Evolutionary conservation across 2,329 filamentous ascomycete species (phyloP), one percentile per base, ranked within the genome.

Genomic region (Penicillium psychrosexuale): DNA sequence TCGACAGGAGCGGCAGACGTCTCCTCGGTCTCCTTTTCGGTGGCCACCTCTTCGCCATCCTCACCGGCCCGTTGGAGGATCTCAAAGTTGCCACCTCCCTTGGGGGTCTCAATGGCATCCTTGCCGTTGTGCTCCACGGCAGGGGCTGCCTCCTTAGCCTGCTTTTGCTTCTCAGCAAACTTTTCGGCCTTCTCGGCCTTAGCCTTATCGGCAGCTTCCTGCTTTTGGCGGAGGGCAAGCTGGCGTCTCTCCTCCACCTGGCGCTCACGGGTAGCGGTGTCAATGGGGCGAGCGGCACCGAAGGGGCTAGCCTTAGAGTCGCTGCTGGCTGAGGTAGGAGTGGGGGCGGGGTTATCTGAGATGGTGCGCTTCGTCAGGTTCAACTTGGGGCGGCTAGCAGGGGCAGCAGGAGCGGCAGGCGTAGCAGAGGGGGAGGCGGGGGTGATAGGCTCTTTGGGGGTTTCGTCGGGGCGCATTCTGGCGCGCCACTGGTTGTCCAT

Each of bases 291-390:
- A 53, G 94, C 94, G 58, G 89, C 92, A 67, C 94, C 94, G 71
- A 99, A 99, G 38, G 91, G 91, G 74, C 88, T 97, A 27, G 91
- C 83, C 80, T 97, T 97, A 39, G 89, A 79, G 67, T 94, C 88
- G 30, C 77, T 70, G 30, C 76, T 71, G 17, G 67, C 69, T 15
- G 74, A 69, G 52, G 79, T 69, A 47, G 77, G 67, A 51, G 79
- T 70, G 47, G 77, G 67, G 15, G 80, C 69, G 11, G 85, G 79
- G 24, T 85, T 81, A 66, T 96, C 92, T 0, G 92, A 87, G 12
- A 97, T 90, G 4, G 92, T 97, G 64, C 94, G 86, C 83, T 97
- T 97, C 61, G 86, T 78, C 27, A 99, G 84, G 73, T 97, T 94
- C 68, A 99, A 77, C 69, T 84, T 91, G 31, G 94, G 94, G 56